phyloP scores from a whole-genome alignment of 805 yeast species.

The Kodamaea restingae region DNA sequence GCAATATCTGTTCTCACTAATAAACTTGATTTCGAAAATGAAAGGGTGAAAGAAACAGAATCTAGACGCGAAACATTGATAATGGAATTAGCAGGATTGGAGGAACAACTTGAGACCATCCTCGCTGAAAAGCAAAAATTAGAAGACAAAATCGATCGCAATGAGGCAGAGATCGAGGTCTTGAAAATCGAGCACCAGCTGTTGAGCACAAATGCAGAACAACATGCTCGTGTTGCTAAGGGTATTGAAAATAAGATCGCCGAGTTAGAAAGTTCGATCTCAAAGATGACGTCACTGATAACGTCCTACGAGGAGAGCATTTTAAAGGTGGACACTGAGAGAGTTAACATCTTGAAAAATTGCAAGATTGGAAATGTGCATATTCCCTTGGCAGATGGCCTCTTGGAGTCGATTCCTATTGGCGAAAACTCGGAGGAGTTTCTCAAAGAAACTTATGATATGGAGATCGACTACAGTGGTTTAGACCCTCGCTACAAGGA shows the following conservation, averaged over 20 bases:
- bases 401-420: conserved; percentile 57
- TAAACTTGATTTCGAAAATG: conserved; percentile 61
- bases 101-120: conserved; percentile 27
- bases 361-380: conserved; percentile 71
- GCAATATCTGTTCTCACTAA: conserved; percentile 59
- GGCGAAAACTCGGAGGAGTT: conserved; percentile 44
- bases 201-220: conserved; percentile 10
- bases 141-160: conserved; percentile 19
- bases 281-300: conserved; percentile 27
- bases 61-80: conserved; percentile 44
- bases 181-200: conserved; percentile 17
- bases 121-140: conserved; percentile 30
- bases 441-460: conserved; percentile 37
- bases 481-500: conserved; percentile 44
- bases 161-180: conserved; percentile 29
- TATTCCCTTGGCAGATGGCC: conserved; percentile 60
- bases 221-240: conserved; percentile 28
- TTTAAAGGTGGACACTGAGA: conserved; percentile 52
- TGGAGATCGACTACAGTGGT: conserved; percentile 53
- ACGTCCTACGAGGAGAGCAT: conserved; percentile 48
- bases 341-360: conserved; percentile 56
- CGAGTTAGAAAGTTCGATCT: conserved; percentile 36
- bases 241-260: conserved; percentile 27
- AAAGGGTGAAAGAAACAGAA: conserved; percentile 50
- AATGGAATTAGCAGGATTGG: conserved; percentile 34